Base-by-base conservation (phyloP, 163 green algal species). In the Trebouxia gelatinosa region DNA sequence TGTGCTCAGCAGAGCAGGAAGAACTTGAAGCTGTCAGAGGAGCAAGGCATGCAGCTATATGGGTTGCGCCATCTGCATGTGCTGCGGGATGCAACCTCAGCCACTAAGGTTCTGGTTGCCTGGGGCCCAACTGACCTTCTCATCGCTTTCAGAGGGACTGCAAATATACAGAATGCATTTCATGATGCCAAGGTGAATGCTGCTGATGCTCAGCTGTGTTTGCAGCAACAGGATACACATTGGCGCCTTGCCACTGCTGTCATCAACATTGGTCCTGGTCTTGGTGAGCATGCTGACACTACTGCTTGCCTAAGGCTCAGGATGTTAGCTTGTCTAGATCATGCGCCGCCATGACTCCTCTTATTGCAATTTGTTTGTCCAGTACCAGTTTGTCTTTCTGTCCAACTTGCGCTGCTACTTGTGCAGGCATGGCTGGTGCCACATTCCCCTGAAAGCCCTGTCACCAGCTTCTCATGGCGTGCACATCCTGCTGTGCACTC, bases 101-200 rank as follows among this genome's bases (percentile, higher is more conserved):
- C 88, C 79, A 92, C 85, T 37, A 86, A 85, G 62, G 72, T 81
- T 26, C 50, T 90, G 43, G 26, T 92, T n/a, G 87, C 79, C 29
- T 90, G 82, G 82, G 61, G 75, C 51, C 23, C 62, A 21, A 54
- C 57, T 32, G 80, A 17, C 5, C 31, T 88, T 6, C 78, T 92
- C 46, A 11, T 90, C 2, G 74, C 84, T 29, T 90, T 90, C 65
- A 81, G 86, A 50, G 87, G 87, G 23, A 90, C 85, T 6, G 80
- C 76, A 19, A 81, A 57, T 38, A 26, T 83, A 21, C 71, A 79
- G 58, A 90, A 92, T 39, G 83, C 89, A 1, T 28, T 85, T 19
- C 74, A 78, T 17, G 87, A 92, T 75, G 28, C 88, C 5, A 57
- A 88, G 77, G 74, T 90, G 6, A 38, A n/a, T n/a, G n/a, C n/a